Percentiles rank a stretch among this genome's conserved stretches.
Evolutionary conservation across 164 flowering plant species (phyloP).

Genomic region (Stephania yunnanensis): DNA sequence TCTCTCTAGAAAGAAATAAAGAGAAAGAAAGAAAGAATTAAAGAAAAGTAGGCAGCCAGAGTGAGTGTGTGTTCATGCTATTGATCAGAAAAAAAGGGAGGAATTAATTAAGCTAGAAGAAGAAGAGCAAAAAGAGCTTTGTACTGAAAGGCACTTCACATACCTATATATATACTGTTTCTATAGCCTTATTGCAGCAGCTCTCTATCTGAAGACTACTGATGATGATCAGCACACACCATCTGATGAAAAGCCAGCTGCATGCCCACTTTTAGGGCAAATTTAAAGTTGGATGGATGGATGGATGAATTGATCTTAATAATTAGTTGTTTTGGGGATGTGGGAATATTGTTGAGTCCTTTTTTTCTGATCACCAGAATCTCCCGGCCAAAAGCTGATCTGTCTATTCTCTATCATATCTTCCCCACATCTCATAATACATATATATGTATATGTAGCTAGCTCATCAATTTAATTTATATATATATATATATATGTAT

Average conservation of each 20-base stretch:
- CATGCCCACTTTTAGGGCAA: not conserved
- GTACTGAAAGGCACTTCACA: slow-evolving; percentile 25
- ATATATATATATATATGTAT: not conserved
- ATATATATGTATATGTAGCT: too few relatives aligned
- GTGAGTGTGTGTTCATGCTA: too few relatives aligned
- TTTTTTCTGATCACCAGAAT: slow-evolving; percentile 31
- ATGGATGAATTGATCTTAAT: slow-evolving; percentile 1
- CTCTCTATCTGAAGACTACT: not conserved
- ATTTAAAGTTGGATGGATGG: not conserved
- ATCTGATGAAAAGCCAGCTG: slow-evolving; percentile 32
- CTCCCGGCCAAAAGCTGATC: slow-evolving; percentile 40
- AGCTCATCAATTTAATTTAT: too few relatives aligned
- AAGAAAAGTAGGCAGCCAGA: not conserved
- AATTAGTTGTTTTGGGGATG: slow-evolving; percentile 27
- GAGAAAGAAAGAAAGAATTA: not conserved
- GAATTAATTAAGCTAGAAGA: too few relatives aligned
- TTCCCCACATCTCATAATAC: slow-evolving; percentile 25
- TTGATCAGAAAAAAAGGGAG: not conserved
- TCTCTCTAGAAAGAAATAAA: slow-evolving; percentile 2
- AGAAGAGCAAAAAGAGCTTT: slow-evolving; percentile 19
- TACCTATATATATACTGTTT: not conserved
- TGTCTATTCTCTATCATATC: slow-evolving; percentile 32
- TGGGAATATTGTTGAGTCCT: slow-evolving; percentile 34
- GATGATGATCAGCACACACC: not conserved
- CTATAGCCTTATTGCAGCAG: slow-evolving; percentile 9